These are phyloP conservation scores for Madurella mycetomatis DNA, from an alignment of 2,329 filamentous ascomycete genomes.

Conservation along the genomic window DNA sequence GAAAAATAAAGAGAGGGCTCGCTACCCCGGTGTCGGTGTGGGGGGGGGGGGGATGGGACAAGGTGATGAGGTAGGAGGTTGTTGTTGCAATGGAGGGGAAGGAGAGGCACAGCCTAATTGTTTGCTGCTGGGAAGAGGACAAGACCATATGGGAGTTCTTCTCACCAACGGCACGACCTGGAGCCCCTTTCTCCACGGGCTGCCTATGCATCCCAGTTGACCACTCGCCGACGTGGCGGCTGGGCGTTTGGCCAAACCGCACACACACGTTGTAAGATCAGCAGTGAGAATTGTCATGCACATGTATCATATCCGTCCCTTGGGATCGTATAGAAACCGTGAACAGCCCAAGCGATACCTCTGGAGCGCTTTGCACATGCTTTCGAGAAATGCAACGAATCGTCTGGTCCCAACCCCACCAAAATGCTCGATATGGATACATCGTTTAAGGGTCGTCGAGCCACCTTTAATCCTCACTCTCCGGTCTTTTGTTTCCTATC, in stretches of 20 bases:
- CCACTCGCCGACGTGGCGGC: too few relatives aligned
- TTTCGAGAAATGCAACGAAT: slow-evolving; percentile 36
- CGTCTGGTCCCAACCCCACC: too few relatives aligned
- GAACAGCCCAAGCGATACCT: background rate
- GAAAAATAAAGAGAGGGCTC: background rate
- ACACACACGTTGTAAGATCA: slow-evolving; percentile 11
- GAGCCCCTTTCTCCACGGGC: too few relatives aligned
- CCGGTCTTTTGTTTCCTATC: too few relatives aligned
- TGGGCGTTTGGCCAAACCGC: background rate
- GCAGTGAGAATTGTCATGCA: slow-evolving; percentile 2
- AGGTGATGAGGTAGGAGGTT: too few relatives aligned
- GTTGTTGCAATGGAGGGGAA: too few relatives aligned
- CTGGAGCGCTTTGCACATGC: slow-evolving; percentile 46
- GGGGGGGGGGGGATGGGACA: background rate
- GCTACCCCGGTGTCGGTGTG: too few relatives aligned
- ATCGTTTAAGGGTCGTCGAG: too few relatives aligned
- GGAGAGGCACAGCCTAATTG: background rate
- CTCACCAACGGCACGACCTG: background rate
- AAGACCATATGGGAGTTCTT: background rate
- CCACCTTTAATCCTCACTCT: too few relatives aligned
- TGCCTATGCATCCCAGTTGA: too few relatives aligned
- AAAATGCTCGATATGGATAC: too few relatives aligned
- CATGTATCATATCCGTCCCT: slow-evolving; percentile 15
- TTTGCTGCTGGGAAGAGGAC: background rate
- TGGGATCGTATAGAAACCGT: slow-evolving; percentile 1